Evolutionary conservation across 2,329 filamentous ascomycete genomes (phyloP), one percentile per base, ranked within the genome.

Genomic region (Sclerotinia spermophila): DNA sequence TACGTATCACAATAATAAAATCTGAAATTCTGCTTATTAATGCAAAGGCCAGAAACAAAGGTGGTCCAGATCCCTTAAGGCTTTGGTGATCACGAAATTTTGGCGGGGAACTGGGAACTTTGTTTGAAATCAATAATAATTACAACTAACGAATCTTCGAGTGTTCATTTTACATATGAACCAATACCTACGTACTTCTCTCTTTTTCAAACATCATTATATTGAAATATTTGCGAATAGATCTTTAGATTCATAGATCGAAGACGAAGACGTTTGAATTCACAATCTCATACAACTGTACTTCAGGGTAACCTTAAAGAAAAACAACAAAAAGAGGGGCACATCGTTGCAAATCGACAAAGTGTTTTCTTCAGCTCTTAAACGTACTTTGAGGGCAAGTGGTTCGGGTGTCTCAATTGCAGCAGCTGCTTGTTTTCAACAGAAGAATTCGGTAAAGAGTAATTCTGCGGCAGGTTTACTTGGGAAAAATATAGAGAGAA

Each of bases 331-430:
- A 64, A 51, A 64, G 58, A 44, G 58, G 58, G 45, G 58, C 44
- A 35, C 15, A 17, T 38, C 8, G 24, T 33, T 48, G 15, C 11
- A 44, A 74, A 79, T 85, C 89, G 90, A 84, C 92, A 97, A 94
- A 85, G 87, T 97, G 95, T 97, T 97, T 87, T 93, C 93, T 85
- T 93, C 90, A 82, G 85, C 87, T 75, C 89, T 95, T 77, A 88
- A 88, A 83, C 89, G 92, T 81, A 88, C 91, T 79, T 85, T 96
- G 79, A 89, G 91, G 82, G 91, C 92, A 77, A 88, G 90, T 81
- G 85, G 90, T 78, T 86, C 88, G 78, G 87, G 93, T 76, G 87
- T 94, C 75, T 88, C 92, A 74, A 86, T 93, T 79, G 90, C 89
- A 73, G 92, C 92, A 62, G 86, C 90, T 74, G 86, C 89, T 55